These are phyloP conservation scores for Pyrenochaeta sp. DNA, from an alignment of 2,329 filamentous ascomycete species.

Conservation along the genomic window DNA sequence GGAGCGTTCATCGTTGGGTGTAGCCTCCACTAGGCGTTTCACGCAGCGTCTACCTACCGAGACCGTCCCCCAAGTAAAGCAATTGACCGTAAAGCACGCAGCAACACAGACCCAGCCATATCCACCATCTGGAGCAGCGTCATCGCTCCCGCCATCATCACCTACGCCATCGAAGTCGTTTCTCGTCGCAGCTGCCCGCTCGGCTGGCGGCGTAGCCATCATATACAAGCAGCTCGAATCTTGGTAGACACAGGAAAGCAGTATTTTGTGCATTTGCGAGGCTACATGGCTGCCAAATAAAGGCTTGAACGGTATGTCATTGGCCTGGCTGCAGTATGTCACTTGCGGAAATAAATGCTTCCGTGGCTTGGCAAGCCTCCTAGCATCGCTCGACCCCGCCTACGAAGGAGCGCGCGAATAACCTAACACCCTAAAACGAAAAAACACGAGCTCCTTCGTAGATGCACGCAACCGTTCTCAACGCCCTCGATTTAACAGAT, in stretches of 20 bases:
- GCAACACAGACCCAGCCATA: slow-evolving; percentile 27
- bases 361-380: too few species aligned
- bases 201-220: neutral
- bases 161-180: neutral
- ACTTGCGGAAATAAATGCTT: too few species aligned
- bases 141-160: slow-evolving; percentile 1
- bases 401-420: too few species aligned
- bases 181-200: neutral
- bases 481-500: too few species aligned
- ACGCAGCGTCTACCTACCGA: slow-evolving; percentile 12
- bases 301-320: neutral
- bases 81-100: slow-evolving; percentile 20
- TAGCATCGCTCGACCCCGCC: too few species aligned
- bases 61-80: slow-evolving; percentile 30
- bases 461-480: too few species aligned
- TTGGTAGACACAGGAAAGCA: too few species aligned
- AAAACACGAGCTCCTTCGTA: too few species aligned
- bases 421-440: too few species aligned
- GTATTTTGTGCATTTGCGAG: too few species aligned
- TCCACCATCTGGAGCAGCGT: slow-evolving; percentile 22
- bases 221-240: neutral
- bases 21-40: neutral
- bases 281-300: too few species aligned
- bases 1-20: too few species aligned
- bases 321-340: neutral